Evolutionary conservation across 345 rosid genomes (phyloP).

Genomic region (Populus alba): DNA sequence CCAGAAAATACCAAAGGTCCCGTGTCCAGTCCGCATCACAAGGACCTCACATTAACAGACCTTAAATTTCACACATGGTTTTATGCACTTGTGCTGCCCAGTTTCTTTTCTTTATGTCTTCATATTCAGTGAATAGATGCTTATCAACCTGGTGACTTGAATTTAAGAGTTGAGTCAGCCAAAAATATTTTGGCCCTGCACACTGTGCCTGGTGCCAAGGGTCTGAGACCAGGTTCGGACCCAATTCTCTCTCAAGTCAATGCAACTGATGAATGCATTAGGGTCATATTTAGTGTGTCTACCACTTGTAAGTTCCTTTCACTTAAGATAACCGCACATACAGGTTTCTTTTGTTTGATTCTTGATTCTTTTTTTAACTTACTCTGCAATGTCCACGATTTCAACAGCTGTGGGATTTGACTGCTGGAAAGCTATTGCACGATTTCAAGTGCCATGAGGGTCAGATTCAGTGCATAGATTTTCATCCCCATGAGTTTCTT

Average conservation of each 20-base stretch:
- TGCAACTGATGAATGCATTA: background rate
- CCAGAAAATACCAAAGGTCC: background rate
- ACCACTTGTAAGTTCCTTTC: background rate
- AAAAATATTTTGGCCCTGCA: too few relatives aligned
- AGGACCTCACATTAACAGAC: background rate
- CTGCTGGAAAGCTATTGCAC: constrained; percentile 92
- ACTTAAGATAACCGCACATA: background rate
- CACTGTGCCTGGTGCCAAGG: too few relatives aligned
- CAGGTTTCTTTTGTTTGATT: background rate
- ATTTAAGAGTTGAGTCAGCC: background rate
- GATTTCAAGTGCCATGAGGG: constrained; percentile 95
- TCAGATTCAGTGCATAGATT: constrained; percentile 92
- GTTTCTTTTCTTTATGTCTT: background rate
- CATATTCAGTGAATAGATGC: too few relatives aligned
- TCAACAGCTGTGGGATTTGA: constrained; percentile 93
- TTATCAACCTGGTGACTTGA: background rate
- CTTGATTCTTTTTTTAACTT: background rate
- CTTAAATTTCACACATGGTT: background rate
- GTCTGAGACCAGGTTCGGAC: background rate
- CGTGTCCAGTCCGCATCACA: background rate
- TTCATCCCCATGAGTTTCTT: constrained; percentile 95
- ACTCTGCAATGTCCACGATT: constrained; percentile 3
- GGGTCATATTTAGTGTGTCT: background rate
- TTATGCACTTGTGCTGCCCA: background rate
- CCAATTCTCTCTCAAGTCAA: background rate